phyloP scores from a whole-genome alignment of 805 yeast species.

The Komagataella mondaviorum region DNA sequence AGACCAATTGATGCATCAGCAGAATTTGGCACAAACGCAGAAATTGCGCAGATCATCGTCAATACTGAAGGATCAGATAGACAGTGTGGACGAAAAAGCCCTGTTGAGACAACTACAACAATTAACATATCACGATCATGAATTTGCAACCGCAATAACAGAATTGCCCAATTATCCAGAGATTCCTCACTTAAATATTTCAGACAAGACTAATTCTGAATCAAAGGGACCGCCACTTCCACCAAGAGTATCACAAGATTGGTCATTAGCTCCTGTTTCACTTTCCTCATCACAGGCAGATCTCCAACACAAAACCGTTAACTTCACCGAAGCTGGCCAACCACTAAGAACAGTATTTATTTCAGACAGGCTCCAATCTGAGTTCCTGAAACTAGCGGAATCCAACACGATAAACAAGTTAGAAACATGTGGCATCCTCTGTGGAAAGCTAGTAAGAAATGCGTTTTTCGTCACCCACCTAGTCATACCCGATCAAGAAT shows the following conservation, averaged over 20 bases:
- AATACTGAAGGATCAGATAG: neutral
- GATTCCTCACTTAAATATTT: neutral
- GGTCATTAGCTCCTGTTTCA: neutral
- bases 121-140: neutral
- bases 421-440: slow-evolving; percentile 56
- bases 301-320: slow-evolving; percentile 22
- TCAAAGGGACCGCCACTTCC: neutral
- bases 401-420: slow-evolving; percentile 34
- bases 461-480: slow-evolving; percentile 52
- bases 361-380: slow-evolving; percentile 27
- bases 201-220: neutral
- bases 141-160: neutral
- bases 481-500: slow-evolving; percentile 48
- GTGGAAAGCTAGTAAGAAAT: slow-evolving; percentile 46
- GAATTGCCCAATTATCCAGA: neutral
- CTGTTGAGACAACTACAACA: slow-evolving; percentile 1
- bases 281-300: slow-evolving; percentile 2
- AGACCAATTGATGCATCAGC: slow-evolving; percentile 7
- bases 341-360: slow-evolving; percentile 38
- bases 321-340: slow-evolving; percentile 40
- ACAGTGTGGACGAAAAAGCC: slow-evolving; percentile 1
- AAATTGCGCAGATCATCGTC: neutral
- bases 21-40: neutral
- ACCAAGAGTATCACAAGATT: neutral
- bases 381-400: slow-evolving; percentile 32